Percentiles rank a stretch among this genome's conserved stretches.
Conservation (phyloP, 352 stramenopile genomes). For the Pseudoperonospora humuli region DNA sequence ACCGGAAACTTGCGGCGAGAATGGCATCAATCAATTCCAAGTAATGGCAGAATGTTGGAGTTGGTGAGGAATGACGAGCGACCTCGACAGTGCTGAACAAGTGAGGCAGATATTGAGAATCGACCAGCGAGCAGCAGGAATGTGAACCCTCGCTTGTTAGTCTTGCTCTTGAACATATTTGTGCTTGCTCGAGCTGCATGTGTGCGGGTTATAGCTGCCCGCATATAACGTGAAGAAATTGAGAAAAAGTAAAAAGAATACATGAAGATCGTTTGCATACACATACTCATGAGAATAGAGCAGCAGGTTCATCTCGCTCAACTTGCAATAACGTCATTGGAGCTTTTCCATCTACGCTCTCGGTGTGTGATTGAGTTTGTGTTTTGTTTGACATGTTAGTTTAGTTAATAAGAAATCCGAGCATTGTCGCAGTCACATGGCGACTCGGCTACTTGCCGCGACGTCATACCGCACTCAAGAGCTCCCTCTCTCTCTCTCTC, state of each 20-base stretch:
- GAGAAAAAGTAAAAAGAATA: too few relatives aligned
- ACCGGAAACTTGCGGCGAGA: conserved; percentile 54
- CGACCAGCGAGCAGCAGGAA: neutral
- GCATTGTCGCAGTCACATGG: conserved; percentile 4
- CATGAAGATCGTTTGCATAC: too few relatives aligned
- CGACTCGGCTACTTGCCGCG: conserved; percentile 5
- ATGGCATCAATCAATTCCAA: conserved; percentile 25
- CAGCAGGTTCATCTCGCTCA: neutral
- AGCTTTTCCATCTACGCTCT: too few relatives aligned
- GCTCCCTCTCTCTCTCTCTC: conserved; percentile 27
- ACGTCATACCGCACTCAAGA: conserved; percentile 6
- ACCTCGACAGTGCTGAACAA: conserved; percentile 2
- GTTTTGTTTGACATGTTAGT: conserved; percentile 27
- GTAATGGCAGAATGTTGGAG: conserved; percentile 18
- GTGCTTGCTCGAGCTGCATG: too few relatives aligned
- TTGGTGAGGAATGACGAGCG: neutral
- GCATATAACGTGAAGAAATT: conserved; percentile 8
- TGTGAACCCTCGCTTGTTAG: too few relatives aligned
- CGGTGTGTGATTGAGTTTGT: conserved; percentile 1
- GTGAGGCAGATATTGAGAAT: neutral
- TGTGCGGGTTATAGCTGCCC: neutral
- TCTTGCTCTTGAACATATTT: too few relatives aligned
- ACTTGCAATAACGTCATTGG: neutral
- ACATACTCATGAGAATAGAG: too few relatives aligned
- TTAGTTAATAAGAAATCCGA: conserved; percentile 45